A percentile compares a stretch with the other conserved stretches of the same genome.
phyloP scores from a whole-genome alignment of 371 early-diverging fungal species.

The Rhizopus arrhizus region DNA sequence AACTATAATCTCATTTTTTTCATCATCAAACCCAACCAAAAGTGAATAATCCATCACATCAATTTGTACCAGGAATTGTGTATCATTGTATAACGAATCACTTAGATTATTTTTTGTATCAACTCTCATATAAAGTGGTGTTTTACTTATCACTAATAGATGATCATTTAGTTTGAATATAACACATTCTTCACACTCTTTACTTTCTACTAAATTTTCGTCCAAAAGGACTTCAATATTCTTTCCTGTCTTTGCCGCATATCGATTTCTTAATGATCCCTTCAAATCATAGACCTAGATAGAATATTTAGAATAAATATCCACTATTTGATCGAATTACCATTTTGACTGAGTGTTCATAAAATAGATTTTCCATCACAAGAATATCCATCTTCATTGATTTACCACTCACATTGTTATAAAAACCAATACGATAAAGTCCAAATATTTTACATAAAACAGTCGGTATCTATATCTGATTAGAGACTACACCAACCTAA shows the following conservation, averaged over 20 bases:
- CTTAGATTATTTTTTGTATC: constrained; percentile 81
- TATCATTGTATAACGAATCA: constrained; percentile 86
- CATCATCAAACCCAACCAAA: constrained; percentile 87
- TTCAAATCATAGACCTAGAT: constrained; percentile 88
- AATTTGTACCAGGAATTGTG: constrained; percentile 79
- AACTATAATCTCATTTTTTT: constrained; percentile 79
- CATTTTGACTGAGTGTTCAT: constrained; percentile 70
- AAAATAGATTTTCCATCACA: constrained; percentile 96
- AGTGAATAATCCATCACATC: constrained; percentile 97
- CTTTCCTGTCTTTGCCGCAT: constrained; percentile 82
- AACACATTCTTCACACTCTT: constrained; percentile 12
- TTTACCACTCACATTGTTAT: constrained; percentile 78
- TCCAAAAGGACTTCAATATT: constrained; percentile 89
- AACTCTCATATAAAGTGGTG: constrained; percentile 86
- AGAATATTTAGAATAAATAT: constrained; percentile 8
- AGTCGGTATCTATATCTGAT: constrained; percentile 68
- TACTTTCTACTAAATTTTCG: constrained; percentile 87
- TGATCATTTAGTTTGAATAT: neutral
- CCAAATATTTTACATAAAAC: constrained; percentile 93
- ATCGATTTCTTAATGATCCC: constrained; percentile 92
- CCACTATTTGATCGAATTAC: constrained; percentile 26
- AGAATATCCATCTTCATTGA: constrained; percentile 87
- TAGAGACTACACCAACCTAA: neutral
- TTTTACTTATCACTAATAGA: constrained; percentile 66
- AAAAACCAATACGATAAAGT: constrained; percentile 84